Conservation (phyloP, 2,329 filamentous ascomycete species). For the Conoideocrella luteorostrata region DNA sequence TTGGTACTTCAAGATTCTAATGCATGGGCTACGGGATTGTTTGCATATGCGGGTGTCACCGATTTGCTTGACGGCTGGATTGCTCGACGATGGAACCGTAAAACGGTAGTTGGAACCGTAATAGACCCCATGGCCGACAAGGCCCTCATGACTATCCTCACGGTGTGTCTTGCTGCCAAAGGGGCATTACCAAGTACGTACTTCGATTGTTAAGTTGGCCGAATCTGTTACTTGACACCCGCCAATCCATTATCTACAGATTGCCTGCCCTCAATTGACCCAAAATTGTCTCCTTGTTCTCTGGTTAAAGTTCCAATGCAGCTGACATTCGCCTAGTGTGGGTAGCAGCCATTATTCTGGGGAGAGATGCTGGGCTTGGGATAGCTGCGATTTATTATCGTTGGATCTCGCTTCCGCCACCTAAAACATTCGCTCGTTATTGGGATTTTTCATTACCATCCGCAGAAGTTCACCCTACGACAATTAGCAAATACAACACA, state of each 20-base stretch:
- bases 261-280: too few species aligned
- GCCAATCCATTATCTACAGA: background rate
- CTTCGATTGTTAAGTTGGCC: background rate
- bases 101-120: slow-evolving; percentile 90
- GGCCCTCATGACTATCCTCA: slow-evolving; percentile 86
- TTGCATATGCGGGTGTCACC: slow-evolving; percentile 85
- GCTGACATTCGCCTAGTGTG: slow-evolving; percentile 53
- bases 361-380: slow-evolving; percentile 75
- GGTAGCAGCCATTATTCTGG: slow-evolving; percentile 84
- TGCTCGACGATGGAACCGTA: slow-evolving; percentile 76
- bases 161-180: slow-evolving; percentile 76
- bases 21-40: slow-evolving; percentile 72
- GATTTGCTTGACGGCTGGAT: slow-evolving; percentile 94
- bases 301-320: too few species aligned
- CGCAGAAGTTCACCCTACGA: slow-evolving; percentile 77
- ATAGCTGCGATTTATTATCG: slow-evolving; percentile 90
- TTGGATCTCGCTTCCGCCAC: slow-evolving; percentile 87
- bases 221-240: background rate
- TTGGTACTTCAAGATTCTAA: slow-evolving; percentile 79
- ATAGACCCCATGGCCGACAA: slow-evolving; percentile 98
- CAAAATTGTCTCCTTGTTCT: too few species aligned
- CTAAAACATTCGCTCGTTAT: slow-evolving; percentile 86
- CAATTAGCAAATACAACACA: slow-evolving; percentile 88
- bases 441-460: slow-evolving; percentile 95
- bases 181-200: slow-evolving; percentile 69